phyloP scores from a whole-genome alignment of 345 rosid genomes.

The Salix arbutifolia region DNA sequence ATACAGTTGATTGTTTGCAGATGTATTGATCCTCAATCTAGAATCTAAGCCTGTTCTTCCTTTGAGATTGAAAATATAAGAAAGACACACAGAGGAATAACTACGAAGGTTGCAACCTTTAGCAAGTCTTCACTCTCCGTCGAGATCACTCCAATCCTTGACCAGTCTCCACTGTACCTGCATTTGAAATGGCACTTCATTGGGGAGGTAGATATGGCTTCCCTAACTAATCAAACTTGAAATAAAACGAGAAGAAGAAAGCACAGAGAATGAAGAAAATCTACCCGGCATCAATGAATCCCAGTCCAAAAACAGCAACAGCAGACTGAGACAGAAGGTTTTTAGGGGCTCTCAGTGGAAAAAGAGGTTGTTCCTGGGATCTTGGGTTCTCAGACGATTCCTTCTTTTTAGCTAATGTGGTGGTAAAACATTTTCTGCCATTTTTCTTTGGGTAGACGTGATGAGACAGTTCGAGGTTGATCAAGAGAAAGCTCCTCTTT shows the following conservation, averaged over 20 bases:
- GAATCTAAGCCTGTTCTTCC: constrained; percentile 25
- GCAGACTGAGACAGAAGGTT: constrained; percentile 36
- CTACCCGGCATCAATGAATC: constrained; percentile 85
- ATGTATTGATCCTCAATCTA: too few species aligned
- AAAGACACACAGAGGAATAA: constrained; percentile 64
- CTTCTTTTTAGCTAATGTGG: constrained; percentile 30
- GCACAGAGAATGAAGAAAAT: not conserved
- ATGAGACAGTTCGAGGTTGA: not conserved
- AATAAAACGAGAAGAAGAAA: not conserved
- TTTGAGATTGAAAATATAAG: constrained; percentile 40
- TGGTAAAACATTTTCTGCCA: constrained; percentile 1
- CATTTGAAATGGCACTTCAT: not conserved
- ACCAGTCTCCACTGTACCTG: constrained; percentile 95
- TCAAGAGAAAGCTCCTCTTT: constrained; percentile 20
- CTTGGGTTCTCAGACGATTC: constrained; percentile 25
- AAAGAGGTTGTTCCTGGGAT: not conserved
- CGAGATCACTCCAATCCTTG: constrained; percentile 80
- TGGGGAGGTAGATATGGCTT: not conserved
- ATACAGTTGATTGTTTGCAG: too few species aligned
- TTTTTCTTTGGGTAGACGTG: constrained; percentile 16
- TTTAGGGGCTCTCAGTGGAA: constrained; percentile 8
- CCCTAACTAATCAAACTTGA: not conserved
- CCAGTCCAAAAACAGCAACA: constrained; percentile 49
- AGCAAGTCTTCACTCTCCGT: constrained; percentile 60
- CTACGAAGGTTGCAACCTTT: constrained; percentile 59